phyloP scores from a whole-genome alignment of 2,329 filamentous ascomycete genomes.

The Verticillium klebahnii region DNA sequence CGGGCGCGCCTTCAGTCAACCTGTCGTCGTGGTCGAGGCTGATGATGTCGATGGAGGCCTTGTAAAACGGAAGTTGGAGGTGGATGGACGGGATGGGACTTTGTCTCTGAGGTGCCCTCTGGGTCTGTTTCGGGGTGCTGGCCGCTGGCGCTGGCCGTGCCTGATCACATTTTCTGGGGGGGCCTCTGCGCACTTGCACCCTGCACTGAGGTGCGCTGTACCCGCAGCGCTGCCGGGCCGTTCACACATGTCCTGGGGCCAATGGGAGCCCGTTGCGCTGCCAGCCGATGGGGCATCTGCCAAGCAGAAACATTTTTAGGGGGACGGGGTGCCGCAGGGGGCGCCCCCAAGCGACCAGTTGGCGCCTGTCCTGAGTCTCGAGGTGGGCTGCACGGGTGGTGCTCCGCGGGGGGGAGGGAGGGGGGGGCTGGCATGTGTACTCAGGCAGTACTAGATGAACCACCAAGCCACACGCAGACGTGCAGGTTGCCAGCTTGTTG shows the following conservation, averaged over 20 bases:
- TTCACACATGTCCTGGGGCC: background rate
- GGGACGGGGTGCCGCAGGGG: background rate
- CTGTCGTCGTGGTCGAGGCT: background rate
- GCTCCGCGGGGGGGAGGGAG: background rate
- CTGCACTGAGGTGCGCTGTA: background rate
- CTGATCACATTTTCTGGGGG: background rate
- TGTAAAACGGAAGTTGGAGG: background rate
- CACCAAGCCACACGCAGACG: background rate
- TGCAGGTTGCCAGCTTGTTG: background rate
- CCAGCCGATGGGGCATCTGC: background rate
- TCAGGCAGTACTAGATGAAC: background rate
- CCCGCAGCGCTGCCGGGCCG: constrained; percentile 1
- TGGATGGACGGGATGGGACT: background rate
- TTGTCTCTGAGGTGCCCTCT: background rate
- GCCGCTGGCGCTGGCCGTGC: background rate
- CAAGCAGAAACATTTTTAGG: background rate
- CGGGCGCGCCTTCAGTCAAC: background rate
- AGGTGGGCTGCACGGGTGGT: background rate
- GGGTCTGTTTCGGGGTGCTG: background rate
- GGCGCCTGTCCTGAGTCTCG: background rate
- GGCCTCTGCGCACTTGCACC: background rate
- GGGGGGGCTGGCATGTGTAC: background rate
- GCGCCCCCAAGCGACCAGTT: background rate
- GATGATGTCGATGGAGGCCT: background rate
- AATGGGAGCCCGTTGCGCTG: background rate